phyloP scores from a whole-genome alignment of 2,329 filamentous ascomycete genomes.

The Penicillium oxalicum region DNA sequence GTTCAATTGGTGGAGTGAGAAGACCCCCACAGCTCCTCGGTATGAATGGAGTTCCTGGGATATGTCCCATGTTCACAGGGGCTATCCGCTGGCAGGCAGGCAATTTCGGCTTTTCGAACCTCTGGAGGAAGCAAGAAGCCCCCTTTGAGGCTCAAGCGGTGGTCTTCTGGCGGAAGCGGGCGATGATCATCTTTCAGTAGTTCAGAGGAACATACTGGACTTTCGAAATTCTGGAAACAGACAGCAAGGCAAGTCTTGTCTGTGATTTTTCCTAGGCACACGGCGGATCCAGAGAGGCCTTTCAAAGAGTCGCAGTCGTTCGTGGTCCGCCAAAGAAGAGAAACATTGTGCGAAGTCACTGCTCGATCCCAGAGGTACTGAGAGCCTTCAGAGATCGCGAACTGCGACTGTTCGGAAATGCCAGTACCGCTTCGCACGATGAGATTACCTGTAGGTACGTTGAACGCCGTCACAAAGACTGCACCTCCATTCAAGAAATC shows the following conservation, averaged over 20 bases:
- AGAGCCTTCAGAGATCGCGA: slow-evolving; percentile 8
- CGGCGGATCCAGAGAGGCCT: slow-evolving; percentile 9
- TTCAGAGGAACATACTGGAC: slow-evolving; percentile 8
- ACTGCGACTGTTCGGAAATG: slow-evolving; percentile 6
- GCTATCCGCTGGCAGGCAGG: background rate
- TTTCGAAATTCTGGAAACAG: slow-evolving; percentile 12
- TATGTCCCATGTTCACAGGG: no score
- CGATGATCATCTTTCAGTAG: background rate
- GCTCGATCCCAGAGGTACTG: slow-evolving; percentile 13
- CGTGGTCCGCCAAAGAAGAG: slow-evolving; percentile 12
- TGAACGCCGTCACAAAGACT: slow-evolving; percentile 8
- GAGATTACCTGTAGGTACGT: background rate
- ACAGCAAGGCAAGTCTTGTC: slow-evolving; percentile 10
- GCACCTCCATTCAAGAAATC: slow-evolving; percentile 9
- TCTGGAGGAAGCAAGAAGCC: slow-evolving; percentile 12
- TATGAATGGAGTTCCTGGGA: no score
- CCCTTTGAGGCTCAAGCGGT: slow-evolving; percentile 7
- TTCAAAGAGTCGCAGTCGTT: slow-evolving; percentile 9
- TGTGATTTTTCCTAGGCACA: slow-evolving; percentile 10
- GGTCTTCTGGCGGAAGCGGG: background rate
- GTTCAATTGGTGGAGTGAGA: no score
- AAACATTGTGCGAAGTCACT: slow-evolving; percentile 7
- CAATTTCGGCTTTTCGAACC: slow-evolving; percentile 9
- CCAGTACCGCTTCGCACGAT: background rate
- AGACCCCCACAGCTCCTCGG: no score